These are phyloP conservation scores for Sporisorium iseilematis-ciliati DNA, from an alignment of 1,284 basidiomycete species.

Conservation along the genomic window DNA sequence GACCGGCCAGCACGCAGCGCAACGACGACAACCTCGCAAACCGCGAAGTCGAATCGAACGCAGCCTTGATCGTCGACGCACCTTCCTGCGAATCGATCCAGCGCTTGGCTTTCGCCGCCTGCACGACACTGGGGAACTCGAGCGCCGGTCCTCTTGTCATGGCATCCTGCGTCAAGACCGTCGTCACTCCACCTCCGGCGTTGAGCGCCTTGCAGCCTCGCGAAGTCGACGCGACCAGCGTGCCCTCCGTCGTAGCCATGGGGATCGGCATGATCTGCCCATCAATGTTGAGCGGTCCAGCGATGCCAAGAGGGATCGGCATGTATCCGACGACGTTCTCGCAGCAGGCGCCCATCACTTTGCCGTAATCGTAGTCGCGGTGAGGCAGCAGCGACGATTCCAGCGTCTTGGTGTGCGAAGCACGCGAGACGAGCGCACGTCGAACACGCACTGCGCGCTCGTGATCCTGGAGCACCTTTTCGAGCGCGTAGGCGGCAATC, in stretches of 20 bases:
- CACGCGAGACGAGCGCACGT: slow-evolving; percentile 89
- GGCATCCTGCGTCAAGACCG: slow-evolving; percentile 90
- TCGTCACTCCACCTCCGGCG: slow-evolving; percentile 92
- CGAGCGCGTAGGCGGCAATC: slow-evolving; percentile 91
- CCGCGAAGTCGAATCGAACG: slow-evolving; percentile 86
- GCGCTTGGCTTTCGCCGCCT: slow-evolving; percentile 84
- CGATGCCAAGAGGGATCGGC: slow-evolving; percentile 94
- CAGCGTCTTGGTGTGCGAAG: slow-evolving; percentile 85
- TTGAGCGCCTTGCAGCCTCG: slow-evolving; percentile 98
- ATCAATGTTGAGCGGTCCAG: slow-evolving; percentile 93
- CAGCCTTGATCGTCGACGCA: slow-evolving; percentile 80
- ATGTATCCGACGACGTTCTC: slow-evolving; percentile 99
- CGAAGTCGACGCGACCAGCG: slow-evolving; percentile 95
- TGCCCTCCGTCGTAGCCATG: slow-evolving; percentile 99
- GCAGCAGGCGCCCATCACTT: slow-evolving; percentile 96
- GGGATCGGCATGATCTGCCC: slow-evolving; percentile 88
- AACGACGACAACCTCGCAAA: slow-evolving; percentile 67
- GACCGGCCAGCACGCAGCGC: slow-evolving; percentile 66
- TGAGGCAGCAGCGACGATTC: slow-evolving; percentile 87
- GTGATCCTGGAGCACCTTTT: slow-evolving; percentile 89
- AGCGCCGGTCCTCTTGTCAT: slow-evolving; percentile 99
- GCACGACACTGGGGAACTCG: slow-evolving; percentile 86
- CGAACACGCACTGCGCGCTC: slow-evolving; percentile 89
- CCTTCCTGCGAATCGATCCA: slow-evolving; percentile 92
- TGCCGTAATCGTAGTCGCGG: slow-evolving; percentile 89